Percentiles rank a stretch among this genome's conserved stretches.
Conservation (phyloP, 257 asterid species). For the Sherardia arvensis region DNA sequence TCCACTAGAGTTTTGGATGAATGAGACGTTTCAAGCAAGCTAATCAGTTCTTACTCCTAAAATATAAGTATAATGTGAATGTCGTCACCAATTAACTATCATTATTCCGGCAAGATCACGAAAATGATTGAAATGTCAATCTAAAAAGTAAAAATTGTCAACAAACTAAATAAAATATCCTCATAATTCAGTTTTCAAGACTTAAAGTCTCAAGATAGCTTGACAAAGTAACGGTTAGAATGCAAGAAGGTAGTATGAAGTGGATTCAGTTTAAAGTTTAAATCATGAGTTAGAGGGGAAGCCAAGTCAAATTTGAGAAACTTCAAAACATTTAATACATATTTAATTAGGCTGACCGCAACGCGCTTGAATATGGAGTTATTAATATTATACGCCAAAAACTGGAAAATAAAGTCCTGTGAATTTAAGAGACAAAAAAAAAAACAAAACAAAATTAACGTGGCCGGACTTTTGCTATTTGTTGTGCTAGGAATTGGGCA, state of each 20-base stretch:
- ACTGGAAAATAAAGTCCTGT: not conserved
- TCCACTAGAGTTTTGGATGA: too few relatives aligned
- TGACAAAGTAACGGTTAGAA: not conserved
- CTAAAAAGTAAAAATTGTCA: too few relatives aligned
- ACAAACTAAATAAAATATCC: too few relatives aligned
- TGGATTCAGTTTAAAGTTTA: not conserved
- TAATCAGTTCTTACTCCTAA: too few relatives aligned
- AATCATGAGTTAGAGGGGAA: not conserved
- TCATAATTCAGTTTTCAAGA: not conserved
- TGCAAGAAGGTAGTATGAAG: not conserved
- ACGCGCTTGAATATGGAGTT: too few relatives aligned
- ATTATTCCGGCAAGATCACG: too few relatives aligned
- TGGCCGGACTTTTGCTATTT: conserved; percentile 3
- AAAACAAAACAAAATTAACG: not conserved
- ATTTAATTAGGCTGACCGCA: not conserved
- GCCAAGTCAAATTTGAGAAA: not conserved
- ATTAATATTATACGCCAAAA: not conserved
- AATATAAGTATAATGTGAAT: too few relatives aligned
- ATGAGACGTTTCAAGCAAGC: too few relatives aligned
- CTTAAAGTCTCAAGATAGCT: not conserved
- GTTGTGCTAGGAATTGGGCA: not conserved
- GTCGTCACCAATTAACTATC: too few relatives aligned
- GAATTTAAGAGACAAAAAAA: not conserved
- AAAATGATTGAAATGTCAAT: too few relatives aligned
- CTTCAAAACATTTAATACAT: not conserved